Evolutionary conservation across 2,329 filamentous ascomycete genomes (phyloP).

Genomic region (Stagonosporopsis cucurbitacearum): DNA sequence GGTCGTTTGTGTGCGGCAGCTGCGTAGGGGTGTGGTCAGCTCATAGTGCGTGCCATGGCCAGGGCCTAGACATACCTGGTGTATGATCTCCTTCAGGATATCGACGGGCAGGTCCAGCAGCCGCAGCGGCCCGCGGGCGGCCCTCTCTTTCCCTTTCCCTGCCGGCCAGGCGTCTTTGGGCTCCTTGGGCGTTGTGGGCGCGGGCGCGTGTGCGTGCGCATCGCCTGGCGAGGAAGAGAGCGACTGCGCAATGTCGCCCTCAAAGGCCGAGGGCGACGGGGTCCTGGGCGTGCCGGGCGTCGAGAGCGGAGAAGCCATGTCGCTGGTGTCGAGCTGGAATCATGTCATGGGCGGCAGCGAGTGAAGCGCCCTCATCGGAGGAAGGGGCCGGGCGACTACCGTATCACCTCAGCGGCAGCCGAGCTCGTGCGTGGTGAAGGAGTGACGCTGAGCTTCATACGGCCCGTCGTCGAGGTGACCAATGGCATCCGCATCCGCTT

Average conservation of each 20-base stretch:
- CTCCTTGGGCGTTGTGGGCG: conserved; percentile 20
- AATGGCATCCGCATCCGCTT: not conserved
- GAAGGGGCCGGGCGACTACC: conserved; percentile 22
- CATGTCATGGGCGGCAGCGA: conserved; percentile 32
- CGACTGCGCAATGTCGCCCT: conserved; percentile 30
- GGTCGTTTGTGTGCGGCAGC: conserved; percentile 82
- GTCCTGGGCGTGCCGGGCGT: conserved; percentile 36
- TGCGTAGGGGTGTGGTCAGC: conserved; percentile 46
- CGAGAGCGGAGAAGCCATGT: conserved; percentile 44
- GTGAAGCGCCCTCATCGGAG: conserved; percentile 41
- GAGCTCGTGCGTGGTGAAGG: conserved; percentile 25
- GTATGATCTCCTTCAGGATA: conserved; percentile 77
- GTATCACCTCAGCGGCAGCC: conserved; percentile 30
- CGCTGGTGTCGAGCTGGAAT: conserved; percentile 28
- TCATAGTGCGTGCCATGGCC: conserved; percentile 1
- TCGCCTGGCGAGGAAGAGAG: conserved; percentile 33
- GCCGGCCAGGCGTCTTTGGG: conserved; percentile 28
- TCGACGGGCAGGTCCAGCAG: conserved; percentile 80
- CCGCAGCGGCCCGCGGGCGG: conserved; percentile 62
- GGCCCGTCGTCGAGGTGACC: conserved; percentile 12
- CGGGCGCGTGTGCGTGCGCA: conserved; percentile 30
- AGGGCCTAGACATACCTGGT: conserved; percentile 64
- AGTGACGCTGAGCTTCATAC: conserved; percentile 4
- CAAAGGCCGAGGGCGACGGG: conserved; percentile 37
- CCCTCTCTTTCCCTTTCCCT: conserved; percentile 58